phyloP scores from a whole-genome alignment of 83 land plant genomes.

The Isoetes engelmannii region DNA sequence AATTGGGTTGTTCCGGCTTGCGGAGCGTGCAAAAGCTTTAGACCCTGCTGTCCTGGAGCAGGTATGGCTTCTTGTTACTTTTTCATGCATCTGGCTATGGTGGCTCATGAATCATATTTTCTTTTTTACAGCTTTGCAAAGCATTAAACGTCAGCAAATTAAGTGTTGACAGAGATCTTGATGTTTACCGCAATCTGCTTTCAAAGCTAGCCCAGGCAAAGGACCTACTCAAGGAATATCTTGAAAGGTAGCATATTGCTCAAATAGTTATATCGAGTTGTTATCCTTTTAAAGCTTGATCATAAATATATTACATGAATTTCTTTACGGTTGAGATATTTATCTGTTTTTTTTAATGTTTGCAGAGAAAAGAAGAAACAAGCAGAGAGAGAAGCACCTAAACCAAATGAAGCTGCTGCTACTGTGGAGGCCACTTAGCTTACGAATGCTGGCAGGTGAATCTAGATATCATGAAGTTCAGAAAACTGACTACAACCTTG shows the following conservation, averaged over 20 bases:
- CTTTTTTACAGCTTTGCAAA: conserved; percentile 59
- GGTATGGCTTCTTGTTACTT: conserved; percentile 29
- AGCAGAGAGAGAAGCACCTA: conserved; percentile 27
- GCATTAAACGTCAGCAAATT: conserved; percentile 76
- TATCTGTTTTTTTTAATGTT: neutral
- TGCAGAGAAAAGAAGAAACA: conserved; percentile 31
- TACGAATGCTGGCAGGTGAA: too few species aligned
- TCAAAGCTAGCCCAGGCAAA: conserved; percentile 93
- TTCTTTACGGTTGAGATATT: too few species aligned
- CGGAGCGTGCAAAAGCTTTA: conserved; percentile 86
- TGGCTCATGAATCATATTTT: neutral
- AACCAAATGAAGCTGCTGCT: conserved; percentile 24
- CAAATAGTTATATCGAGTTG: too few species aligned
- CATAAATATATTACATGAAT: too few species aligned
- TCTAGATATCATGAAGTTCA: too few species aligned
- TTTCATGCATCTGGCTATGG: neutral
- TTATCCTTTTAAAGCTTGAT: too few species aligned
- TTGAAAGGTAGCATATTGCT: conserved; percentile 52
- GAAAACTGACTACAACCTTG: too few species aligned
- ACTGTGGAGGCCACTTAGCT: conserved; percentile 7
- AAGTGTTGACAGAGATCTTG: conserved; percentile 97
- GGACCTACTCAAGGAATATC: conserved; percentile 90
- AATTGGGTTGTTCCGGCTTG: conserved; percentile 82
- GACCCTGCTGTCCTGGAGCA: conserved; percentile 79
- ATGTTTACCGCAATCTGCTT: conserved; percentile 84